phyloP scores from a whole-genome alignment of 805 yeast genomes.

The Schwanniomyces sp. region DNA sequence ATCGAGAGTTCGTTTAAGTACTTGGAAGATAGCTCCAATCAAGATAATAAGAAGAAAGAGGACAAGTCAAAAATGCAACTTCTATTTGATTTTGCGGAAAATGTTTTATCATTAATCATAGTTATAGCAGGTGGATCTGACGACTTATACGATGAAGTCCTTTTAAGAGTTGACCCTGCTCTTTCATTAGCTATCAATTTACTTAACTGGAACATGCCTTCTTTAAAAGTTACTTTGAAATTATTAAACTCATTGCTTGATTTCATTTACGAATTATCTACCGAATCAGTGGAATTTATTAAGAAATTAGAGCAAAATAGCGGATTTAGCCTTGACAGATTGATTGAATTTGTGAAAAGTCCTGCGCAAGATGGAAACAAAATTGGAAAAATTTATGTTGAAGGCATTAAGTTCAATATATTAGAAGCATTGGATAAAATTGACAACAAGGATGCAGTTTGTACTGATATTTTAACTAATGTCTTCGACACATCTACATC shows the following conservation, averaged over 20 bases:
- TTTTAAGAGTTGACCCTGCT: conserved; percentile 41
- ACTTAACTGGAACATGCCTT: conserved; percentile 33
- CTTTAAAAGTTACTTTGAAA: conserved; percentile 38
- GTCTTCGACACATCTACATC: conserved; percentile 20
- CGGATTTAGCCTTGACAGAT: conserved; percentile 9
- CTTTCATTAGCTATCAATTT: conserved; percentile 37
- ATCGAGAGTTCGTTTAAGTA: conserved; percentile 49
- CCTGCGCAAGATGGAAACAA: conserved; percentile 12
- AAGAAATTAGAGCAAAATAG: conserved; percentile 18
- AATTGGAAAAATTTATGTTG: conserved; percentile 35
- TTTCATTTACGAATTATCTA: conserved; percentile 58
- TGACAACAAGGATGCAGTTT: conserved; percentile 15
- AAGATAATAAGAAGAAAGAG: conserved; percentile 14
- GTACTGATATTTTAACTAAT: conserved; percentile 19
- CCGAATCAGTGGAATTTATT: conserved; percentile 58
- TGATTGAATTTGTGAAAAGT: conserved; percentile 13
- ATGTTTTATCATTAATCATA: conserved; percentile 64
- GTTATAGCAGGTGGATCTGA: conserved; percentile 66
- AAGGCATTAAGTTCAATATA: conserved; percentile 44
- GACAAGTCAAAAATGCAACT: conserved; percentile 47
- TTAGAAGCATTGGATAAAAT: conserved; percentile 29
- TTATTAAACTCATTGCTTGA: conserved; percentile 56
- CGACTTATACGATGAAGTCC: conserved; percentile 46
- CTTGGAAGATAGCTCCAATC: conserved; percentile 25
- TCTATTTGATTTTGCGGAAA: conserved; percentile 69